Base-by-base conservation (phyloP, 257 asterid genomes). In the Solanum bulbocastanum region DNA sequence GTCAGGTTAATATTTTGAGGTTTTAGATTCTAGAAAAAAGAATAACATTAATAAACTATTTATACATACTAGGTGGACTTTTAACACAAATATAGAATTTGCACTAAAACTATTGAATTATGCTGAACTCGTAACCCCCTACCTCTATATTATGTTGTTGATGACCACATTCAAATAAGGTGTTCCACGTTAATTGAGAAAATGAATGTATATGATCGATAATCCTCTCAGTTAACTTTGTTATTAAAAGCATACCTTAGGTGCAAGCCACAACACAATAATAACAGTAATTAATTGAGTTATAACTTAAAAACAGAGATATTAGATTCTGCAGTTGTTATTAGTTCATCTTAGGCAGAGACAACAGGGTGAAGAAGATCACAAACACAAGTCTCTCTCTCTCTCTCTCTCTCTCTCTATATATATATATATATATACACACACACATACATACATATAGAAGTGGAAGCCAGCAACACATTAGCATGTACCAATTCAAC, bases 31-130 rank as follows among this genome's bases (percentile, higher is more conserved):
- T 5, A 25, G 20, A 5, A 25, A 66, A 66, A n/a, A n/a, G 9
- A 25, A 62, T 23, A 12, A 5, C 30, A 0, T 13, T 68, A 2
- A 27, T 66, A 66, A 12, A 30, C 14, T 68, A 27, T 68, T 68
- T 6, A 6, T 30, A 68, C 3, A 6, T 15, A 69, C 1, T 69
- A 69, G 23, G 23, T 30, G 5, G 23, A 15, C 20, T 69, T 30
- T 30, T 15, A 27, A 30, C 1, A 30, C 12, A 69, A 69, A 69
- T 32, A 27, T 3, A 30, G 0, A 69, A 14, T 69, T 30, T 27
- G 3, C 2, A 14, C 0, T 1, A 15, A 69, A 69, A 3, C 0
- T 1, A 69, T 3, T 30, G 3, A 68, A 30, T 12, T 30, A 0
- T 27, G 3, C 0, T 25, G 0, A 68, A 68, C 0, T 13, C 11